Base-by-base conservation (phyloP, 2,329 filamentous ascomycete genomes). In the Fonsecaea pugnacius region DNA sequence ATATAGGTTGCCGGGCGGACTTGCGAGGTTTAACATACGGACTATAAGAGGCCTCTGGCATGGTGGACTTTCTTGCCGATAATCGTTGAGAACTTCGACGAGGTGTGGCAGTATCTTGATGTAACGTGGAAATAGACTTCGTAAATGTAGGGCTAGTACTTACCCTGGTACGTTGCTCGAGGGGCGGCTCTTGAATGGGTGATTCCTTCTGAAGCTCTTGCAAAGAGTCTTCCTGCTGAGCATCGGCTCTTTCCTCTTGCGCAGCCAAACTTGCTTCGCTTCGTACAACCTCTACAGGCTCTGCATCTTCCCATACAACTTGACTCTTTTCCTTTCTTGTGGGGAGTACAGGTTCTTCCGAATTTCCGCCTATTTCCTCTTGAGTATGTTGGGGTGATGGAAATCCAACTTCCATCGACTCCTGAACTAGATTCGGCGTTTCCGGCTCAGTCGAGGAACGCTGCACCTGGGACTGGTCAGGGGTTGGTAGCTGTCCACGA, bases 1-100 rank as follows among this genome's bases (percentile, higher is more conserved):
- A 60, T 14, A 58, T 50, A 16, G 59, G 6, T 12, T n/a, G 32
- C 27, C 30, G 43, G 10, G 57, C 36, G 24, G 58, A 33, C 18
- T 64, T 69, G 36, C 62, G 55, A 53, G 67, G 60, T 0, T 54
- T 69, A 43, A 71, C 70, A 52, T 67, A 70, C 16, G 66, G 68
- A 46, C 68, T 71, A n/a, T 63, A 67, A 12, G 70, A 51, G 40
- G 62, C 60, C 24, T 46, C 54, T n/a, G 67, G 30, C 56, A 67
- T 61, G 21, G n/a, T 48, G 30, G 67, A 57, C 27, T 66, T 67
- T 43, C 43, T 62, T 27, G 52, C 57, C 4, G 60, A 65, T 8
- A 70, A 48, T 48, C 67, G 62, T 58, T 63, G 60, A n/a, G 67
- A 69, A 18, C 40, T 59, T 51, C 67, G 65, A 56, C 59, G 68